These are phyloP conservation scores for Babesia caballi DNA, from an alignment of 169 alveolate genomes.

Conservation along the genomic window DNA sequence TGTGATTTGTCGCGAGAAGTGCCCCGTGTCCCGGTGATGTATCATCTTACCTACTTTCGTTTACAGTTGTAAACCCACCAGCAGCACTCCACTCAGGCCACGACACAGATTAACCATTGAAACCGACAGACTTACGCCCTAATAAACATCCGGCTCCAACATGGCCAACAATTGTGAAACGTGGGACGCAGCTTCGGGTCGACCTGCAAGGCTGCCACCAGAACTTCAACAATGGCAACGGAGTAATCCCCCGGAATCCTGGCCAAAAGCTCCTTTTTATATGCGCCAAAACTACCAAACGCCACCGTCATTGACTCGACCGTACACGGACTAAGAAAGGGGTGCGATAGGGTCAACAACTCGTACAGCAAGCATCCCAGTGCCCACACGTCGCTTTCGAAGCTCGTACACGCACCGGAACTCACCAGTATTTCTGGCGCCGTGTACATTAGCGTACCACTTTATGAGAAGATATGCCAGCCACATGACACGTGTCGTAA, in stretches of 20 bases:
- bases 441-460: slow-evolving; percentile 19
- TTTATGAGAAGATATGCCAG: too few relatives aligned
- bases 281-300: not conserved
- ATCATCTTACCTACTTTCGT: too few relatives aligned
- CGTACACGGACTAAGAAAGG: slow-evolving; percentile 42
- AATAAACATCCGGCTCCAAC: too few relatives aligned
- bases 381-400: slow-evolving; percentile 55
- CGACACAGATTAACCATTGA: too few relatives aligned
- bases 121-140: too few relatives aligned
- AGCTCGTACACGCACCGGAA: not conserved
- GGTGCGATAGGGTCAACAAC: slow-evolving; percentile 62
- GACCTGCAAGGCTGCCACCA: not conserved
- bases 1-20: too few relatives aligned
- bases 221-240: not conserved
- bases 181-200: slow-evolving; percentile 16
- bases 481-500: slow-evolving; percentile 15
- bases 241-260: not conserved
- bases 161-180: too few relatives aligned
- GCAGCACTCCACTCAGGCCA: too few relatives aligned
- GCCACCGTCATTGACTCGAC: not conserved
- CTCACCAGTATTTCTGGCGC: slow-evolving; percentile 25
- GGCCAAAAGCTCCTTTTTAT: not conserved
- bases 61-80: too few relatives aligned
- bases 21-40: too few relatives aligned
- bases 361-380: slow-evolving; percentile 69